These are phyloP conservation scores for Colletotrichum tropicale DNA, from an alignment of 2,329 filamentous ascomycete species.

Conservation along the genomic window DNA sequence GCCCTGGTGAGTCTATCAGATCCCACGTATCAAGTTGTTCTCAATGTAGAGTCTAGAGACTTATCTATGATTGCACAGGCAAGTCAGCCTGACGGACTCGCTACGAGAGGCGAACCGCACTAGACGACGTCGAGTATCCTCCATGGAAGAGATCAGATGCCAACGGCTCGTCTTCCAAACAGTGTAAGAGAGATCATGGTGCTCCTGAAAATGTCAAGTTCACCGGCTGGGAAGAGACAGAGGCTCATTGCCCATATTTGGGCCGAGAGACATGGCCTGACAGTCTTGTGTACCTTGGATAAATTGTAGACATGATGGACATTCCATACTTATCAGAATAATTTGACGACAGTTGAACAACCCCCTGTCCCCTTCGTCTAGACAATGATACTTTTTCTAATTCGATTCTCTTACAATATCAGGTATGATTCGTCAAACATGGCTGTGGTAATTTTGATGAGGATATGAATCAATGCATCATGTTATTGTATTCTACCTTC, in stretches of 20 bases:
- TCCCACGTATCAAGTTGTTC: neutral
- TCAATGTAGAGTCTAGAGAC: neutral
- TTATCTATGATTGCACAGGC: neutral
- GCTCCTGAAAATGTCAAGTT: neutral
- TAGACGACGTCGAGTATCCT: neutral
- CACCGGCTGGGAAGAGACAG: neutral
- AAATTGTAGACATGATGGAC: neutral
- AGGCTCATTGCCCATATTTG: neutral
- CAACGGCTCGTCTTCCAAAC: neutral
- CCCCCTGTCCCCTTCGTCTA: neutral
- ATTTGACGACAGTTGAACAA: neutral
- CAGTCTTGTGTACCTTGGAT: neutral
- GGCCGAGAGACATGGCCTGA: neutral
- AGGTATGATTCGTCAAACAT: neutral
- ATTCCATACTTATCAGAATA: accelerated
- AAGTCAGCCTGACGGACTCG: neutral
- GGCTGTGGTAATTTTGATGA: neutral
- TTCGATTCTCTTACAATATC: no score
- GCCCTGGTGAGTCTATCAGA: neutral
- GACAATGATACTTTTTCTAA: neutral
- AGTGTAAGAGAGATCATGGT: neutral
- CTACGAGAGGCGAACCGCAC: neutral
- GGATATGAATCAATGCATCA: neutral
- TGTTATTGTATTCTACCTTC: neutral
- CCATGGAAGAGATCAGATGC: neutral